phyloP scores from a whole-genome alignment of 179 eudicot species.

The Gypsophila paniculata region DNA sequence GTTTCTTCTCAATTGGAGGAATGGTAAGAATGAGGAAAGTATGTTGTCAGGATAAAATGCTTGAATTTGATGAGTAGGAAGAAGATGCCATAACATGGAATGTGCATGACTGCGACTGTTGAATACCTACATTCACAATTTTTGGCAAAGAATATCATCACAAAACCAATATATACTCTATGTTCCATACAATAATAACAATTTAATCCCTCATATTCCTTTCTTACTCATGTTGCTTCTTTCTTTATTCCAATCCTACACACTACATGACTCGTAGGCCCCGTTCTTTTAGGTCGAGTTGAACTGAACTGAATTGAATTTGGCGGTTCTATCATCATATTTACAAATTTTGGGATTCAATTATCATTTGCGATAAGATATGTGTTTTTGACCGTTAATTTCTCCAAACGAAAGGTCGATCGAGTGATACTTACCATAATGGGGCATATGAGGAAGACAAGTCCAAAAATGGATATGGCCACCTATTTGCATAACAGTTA shows the following conservation, averaged over 20 bases:
- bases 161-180: background rate
- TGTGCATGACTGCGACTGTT: conserved; percentile 72
- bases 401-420: background rate
- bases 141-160: conserved; percentile 17
- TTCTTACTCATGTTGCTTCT: conserved; percentile 7
- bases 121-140: conserved; percentile 57
- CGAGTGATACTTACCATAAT: conserved; percentile 48
- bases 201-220: background rate
- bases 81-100: conserved; percentile 78
- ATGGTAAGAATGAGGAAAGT: conserved; percentile 60
- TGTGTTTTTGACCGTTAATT: background rate
- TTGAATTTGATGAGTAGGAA: conserved; percentile 64
- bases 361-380: background rate
- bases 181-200: background rate
- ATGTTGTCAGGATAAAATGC: conserved; percentile 46
- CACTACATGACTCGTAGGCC: background rate
- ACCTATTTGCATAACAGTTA: conserved; percentile 43
- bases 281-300: too few relatives aligned
- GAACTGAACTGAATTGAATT: too few relatives aligned
- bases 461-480: conserved; percentile 98
- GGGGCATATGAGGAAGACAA: conserved; percentile 70
- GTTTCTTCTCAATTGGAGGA: conserved; percentile 25
- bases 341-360: background rate
- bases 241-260: background rate
- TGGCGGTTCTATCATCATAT: too few relatives aligned